A percentile compares a stretch with the other conserved stretches of the same genome.
phyloP scores from a whole-genome alignment of 2,329 filamentous ascomycete species.

The Alternaria infectoria region DNA sequence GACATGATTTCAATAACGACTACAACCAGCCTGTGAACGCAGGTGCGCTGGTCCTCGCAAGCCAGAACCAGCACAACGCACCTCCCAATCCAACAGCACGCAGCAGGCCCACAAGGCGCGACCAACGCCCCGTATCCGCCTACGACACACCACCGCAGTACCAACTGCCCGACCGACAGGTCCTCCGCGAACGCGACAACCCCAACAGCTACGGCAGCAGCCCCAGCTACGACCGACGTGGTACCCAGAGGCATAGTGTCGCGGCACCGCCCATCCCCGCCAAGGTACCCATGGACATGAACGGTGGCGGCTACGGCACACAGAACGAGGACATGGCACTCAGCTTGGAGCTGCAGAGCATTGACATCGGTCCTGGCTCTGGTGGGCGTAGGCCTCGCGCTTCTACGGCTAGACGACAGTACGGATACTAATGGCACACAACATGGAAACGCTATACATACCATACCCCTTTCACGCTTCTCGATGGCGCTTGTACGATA shows the following conservation, averaged over 20 bases:
- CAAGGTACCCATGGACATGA: constrained; percentile 65
- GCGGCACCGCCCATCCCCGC: constrained; percentile 68
- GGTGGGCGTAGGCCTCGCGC: constrained; percentile 26
- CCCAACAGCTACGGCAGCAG: constrained; percentile 41
- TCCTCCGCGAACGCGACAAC: constrained; percentile 46
- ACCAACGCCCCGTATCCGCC: constrained; percentile 20
- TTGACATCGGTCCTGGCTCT: constrained; percentile 51
- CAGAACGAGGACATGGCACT: constrained; percentile 58
- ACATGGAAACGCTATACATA: not conserved
- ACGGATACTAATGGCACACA: constrained; percentile 14
- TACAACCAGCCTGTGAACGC: constrained; percentile 22
- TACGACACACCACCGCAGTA: constrained; percentile 18
- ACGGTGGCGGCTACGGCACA: constrained; percentile 9
- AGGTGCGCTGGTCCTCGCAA: constrained; percentile 33
- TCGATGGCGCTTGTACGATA: constrained; percentile 12
- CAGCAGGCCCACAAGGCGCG: constrained; percentile 40
- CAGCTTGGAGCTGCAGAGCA: constrained; percentile 70
- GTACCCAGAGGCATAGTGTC: constrained; percentile 24
- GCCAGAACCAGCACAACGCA: constrained; percentile 20
- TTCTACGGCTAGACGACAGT: constrained; percentile 16
- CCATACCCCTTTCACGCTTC: not conserved
- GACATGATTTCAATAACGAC: constrained; percentile 33
- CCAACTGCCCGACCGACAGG: constrained; percentile 26
- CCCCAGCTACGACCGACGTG: constrained; percentile 30
- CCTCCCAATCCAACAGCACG: constrained; percentile 23